Evolutionary conservation across 2,329 filamentous ascomycete species (phyloP).

Genomic region (Teratosphaeria destructans): DNA sequence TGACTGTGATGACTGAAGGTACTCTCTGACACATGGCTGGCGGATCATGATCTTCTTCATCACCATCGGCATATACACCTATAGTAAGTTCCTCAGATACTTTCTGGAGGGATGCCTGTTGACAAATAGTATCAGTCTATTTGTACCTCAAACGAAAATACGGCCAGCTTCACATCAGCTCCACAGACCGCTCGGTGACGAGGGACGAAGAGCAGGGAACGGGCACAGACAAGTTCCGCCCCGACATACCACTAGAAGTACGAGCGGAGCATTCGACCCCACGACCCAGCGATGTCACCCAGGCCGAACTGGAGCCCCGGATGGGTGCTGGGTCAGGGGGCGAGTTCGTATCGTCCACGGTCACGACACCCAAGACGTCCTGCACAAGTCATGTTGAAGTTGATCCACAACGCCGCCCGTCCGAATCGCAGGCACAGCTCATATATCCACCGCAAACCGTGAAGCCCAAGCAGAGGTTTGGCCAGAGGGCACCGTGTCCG

Average conservation of each 20-base stretch:
- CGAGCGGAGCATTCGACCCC: background rate
- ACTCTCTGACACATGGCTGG: background rate
- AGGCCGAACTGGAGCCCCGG: background rate
- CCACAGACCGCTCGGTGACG: background rate
- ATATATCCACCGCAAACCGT: background rate
- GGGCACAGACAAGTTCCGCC: background rate
- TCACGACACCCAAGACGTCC: background rate
- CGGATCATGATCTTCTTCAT: background rate
- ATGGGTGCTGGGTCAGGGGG: no score
- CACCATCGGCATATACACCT: background rate
- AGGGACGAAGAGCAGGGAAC: background rate
- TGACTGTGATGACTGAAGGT: background rate
- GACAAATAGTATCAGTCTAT: background rate
- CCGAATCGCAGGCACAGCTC: background rate
- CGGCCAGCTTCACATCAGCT: background rate
- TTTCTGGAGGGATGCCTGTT: background rate
- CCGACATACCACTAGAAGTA: background rate
- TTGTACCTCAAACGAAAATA: background rate
- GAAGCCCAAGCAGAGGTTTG: background rate
- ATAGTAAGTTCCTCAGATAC: background rate
- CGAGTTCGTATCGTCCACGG: background rate
- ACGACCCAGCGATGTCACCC: background rate
- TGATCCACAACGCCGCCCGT: background rate
- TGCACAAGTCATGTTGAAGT: background rate
- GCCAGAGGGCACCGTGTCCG: background rate